Evolutionary conservation across 495 filamentous ascomycete genomes (phyloP), one percentile per base, ranked within the genome.

Genomic region (Aspergillus campestris): DNA sequence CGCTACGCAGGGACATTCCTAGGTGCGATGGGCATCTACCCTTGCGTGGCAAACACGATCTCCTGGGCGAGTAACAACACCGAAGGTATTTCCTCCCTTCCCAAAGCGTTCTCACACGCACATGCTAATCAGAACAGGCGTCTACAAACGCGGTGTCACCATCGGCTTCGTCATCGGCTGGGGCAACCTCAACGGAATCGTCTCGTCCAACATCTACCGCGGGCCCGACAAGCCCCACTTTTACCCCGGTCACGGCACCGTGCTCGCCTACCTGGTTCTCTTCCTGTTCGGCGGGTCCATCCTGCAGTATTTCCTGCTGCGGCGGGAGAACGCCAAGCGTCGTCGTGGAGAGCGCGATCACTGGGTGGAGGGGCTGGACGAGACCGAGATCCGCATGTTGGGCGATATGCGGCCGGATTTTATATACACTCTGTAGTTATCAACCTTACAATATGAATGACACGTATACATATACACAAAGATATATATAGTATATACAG

Each of bases 131-230:
- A 5, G 18, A 14, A 39, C 38, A 72, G 68, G 91, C 13, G 84
- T 89, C 4, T 94, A 94, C 65, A 95, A 95, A 71, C 78, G 91
- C 15, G 91, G 90, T 14, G 81, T 95, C 2, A 84, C 86, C 0
- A 63, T 94, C 3, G 90, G 90, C 0, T 80, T 95, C 32, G 86
- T 94, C 18, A 89, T 94, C 48, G 87, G 87, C 11, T 95, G 89
- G 87, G 90, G 90, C 7, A 96, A 96, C 50, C 69, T 96, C 15
- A 94, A 92, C 64, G 88, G 89, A 12, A 78, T 94, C 34, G 83
- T 95, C 39, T 81, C 76, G 50, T 84, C 77, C 47, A 91, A 92
- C 60, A 88, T 69, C 71, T 86, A 83, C 53, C 72, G 73, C 6
- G 64, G 56, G 0, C 42, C 64, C 10, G 77, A 82, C 46, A 62